Conservation (phyloP, 179 eudicot species). For the Silene noctiflora region DNA sequence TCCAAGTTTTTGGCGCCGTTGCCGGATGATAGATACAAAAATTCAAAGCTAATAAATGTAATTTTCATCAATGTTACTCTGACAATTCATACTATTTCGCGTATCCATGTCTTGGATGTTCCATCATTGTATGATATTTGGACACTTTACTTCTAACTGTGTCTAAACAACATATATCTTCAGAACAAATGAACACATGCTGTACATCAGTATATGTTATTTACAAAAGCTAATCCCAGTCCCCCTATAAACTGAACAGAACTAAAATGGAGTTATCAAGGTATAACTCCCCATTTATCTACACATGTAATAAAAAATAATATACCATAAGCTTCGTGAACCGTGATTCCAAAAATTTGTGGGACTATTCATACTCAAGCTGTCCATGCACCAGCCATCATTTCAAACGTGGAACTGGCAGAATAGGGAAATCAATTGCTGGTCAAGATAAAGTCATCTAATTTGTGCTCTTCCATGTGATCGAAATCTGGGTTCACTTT, state of each 20-base stretch:
- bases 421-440: conserved; percentile 10
- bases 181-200: too few species aligned
- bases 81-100: too few species aligned
- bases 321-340: conserved; percentile 13
- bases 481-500: conserved; percentile 72
- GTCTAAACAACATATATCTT: too few species aligned
- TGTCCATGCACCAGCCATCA: neutral
- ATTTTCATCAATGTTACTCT: too few species aligned
- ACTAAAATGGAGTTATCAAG: conserved; percentile 19
- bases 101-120: too few species aligned
- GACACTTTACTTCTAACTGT: too few species aligned
- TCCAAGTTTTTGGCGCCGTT: too few species aligned
- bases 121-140: too few species aligned
- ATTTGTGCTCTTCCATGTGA: conserved; percentile 82
- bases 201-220: too few species aligned
- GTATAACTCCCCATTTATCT: conserved; percentile 26
- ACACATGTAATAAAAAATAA: conserved; percentile 11
- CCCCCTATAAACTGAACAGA: conserved; percentile 15
- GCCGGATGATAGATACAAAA: too few species aligned
- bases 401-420: neutral
- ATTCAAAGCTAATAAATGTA: too few species aligned
- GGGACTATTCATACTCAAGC: neutral
- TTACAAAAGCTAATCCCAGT: neutral
- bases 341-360: conserved; percentile 10
- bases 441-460: conserved; percentile 34